Base-by-base conservation (phyloP, 441 rosid species). In the Manihot esculenta region DNA sequence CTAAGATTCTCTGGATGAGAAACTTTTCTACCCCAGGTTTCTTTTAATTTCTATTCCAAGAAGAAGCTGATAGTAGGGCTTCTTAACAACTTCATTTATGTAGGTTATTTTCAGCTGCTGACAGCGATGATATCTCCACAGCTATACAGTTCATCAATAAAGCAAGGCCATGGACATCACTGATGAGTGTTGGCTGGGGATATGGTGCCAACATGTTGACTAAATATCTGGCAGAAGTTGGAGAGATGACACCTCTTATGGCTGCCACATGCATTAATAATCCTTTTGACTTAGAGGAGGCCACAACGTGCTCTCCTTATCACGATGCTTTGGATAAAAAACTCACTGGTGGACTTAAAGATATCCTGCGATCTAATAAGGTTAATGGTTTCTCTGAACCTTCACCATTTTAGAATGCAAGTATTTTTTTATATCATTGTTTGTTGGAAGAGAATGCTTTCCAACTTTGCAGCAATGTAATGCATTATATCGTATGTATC, bases 31-130 rank as follows among this genome's bases (percentile, higher is more conserved):
- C 61, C 54, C 1, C 1, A 70, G 63, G 62, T 66, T 66, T 21
- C 58, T 35, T 71, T 69, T 33, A 13, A 62, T 45, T 61, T 26
- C 18, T 58, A 54, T 72, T 66, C 24, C 55, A 72, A 77, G 45
- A 59, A 38, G 72, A 70, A 45, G 70, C 66, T 82, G 79, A 76
- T 62, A 10, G 78, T 65, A 81, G 80, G 79, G 78, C 74, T 71
- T 54, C 70, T 74, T 75, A 77, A 78, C 64, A 74, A 61, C 73
- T 84, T 81, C 57, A 71, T 78, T 78, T 72, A 21, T 89, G 91
- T 86, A 95, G 99, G 97, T 87, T 95, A 79, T 95, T 93, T 82
- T 84, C 99, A 72, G 99, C 98, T 74, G 98, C 89, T 83, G 99
- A 93, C 72, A 91, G 99, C 76, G 97, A 93, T 85, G 99, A 95